These are phyloP conservation scores for Lactifluus volemus DNA, from an alignment of 768 basidiomycete genomes.

Conservation along the genomic window DNA sequence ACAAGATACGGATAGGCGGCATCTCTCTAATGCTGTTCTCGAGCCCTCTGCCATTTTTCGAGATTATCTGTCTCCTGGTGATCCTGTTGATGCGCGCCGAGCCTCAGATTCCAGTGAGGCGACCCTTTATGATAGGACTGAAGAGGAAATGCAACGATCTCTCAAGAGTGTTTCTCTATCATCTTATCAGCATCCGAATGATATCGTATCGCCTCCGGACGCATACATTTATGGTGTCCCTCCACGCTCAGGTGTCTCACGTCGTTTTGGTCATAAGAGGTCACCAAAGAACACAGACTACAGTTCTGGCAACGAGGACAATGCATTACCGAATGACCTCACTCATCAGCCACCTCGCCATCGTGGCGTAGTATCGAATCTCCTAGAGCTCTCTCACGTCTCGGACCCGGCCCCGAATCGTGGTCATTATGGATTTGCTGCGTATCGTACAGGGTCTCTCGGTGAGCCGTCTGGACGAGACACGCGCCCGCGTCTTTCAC, in stretches of 20 bases:
- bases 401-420: neutral
- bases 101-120: slow-evolving; percentile 8
- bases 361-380: slow-evolving; percentile 8
- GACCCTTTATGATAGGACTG: slow-evolving; percentile 6
- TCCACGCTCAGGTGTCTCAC: neutral
- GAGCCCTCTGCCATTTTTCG: neutral
- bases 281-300: neutral
- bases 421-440: neutral
- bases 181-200: slow-evolving; percentile 13
- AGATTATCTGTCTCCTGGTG: neutral
- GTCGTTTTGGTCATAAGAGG: neutral
- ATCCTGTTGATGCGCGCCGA: neutral
- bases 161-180: slow-evolving; percentile 9
- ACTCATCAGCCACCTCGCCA: neutral
- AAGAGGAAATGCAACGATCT: slow-evolving; percentile 7
- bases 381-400: slow-evolving; percentile 10
- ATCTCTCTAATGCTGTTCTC: neutral
- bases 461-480: neutral
- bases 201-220: neutral
- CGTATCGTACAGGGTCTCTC: neutral
- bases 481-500: slow-evolving; percentile 8
- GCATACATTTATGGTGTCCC: neutral
- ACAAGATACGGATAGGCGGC: neutral
- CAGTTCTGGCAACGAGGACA: neutral
- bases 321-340: neutral